Percentiles rank a stretch among this genome's conserved stretches.
Evolutionary conservation across 2,329 filamentous ascomycete genomes (phyloP).

Genomic region (Botrytis aclada): DNA sequence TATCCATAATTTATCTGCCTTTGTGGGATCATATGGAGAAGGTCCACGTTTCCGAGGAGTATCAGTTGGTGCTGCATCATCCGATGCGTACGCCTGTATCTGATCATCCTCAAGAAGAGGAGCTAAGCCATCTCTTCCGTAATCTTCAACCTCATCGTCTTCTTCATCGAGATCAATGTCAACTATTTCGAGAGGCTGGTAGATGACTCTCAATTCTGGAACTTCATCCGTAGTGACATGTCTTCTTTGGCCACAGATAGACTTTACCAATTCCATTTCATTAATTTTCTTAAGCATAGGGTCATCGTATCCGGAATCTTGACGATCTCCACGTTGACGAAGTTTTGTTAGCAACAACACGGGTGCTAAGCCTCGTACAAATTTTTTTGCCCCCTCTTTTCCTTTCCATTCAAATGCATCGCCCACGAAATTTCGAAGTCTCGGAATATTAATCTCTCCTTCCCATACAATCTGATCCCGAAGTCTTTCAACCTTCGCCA

Average conservation of each 20-base stretch:
- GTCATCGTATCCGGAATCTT: constrained; percentile 39
- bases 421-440: constrained; percentile 69
- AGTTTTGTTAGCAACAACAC: constrained; percentile 66
- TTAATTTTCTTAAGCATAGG: constrained; percentile 42
- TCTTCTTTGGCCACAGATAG: constrained; percentile 63
- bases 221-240: constrained; percentile 74
- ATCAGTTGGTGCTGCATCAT: constrained; percentile 23
- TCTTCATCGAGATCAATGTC: constrained; percentile 73
- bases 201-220: constrained; percentile 75
- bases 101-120: constrained; percentile 65
- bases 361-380: constrained; percentile 76
- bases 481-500: constrained; percentile 54
- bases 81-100: constrained; percentile 40
- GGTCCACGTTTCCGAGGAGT: constrained; percentile 39
- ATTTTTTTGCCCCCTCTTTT: constrained; percentile 75
- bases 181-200: constrained; percentile 72
- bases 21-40: constrained; percentile 60
- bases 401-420: constrained; percentile 87
- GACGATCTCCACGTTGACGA: constrained; percentile 42
- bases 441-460: constrained; percentile 59
- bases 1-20: constrained; percentile 66
- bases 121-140: constrained; percentile 53
- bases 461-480: constrained; percentile 57
- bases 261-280: constrained; percentile 56
- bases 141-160: constrained; percentile 44